phyloP scores from a whole-genome alignment of 495 filamentous ascomycete species.

The Haplographium delicatum region DNA sequence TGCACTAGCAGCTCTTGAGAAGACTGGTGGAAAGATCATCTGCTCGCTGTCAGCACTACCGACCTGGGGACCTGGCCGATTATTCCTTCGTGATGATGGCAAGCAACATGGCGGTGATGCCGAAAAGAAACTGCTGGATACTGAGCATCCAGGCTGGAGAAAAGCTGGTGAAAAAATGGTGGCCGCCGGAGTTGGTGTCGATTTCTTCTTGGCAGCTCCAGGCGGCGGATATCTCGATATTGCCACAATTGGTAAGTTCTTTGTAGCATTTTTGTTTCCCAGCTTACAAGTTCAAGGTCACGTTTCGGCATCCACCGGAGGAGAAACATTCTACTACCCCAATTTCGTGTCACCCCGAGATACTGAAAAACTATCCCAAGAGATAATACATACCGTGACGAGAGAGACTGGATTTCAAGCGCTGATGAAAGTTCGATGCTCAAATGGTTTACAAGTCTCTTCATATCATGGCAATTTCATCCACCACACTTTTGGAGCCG shows the following conservation, averaged over 20 bases:
- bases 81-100: slow-evolving; percentile 81
- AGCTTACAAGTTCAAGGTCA: slow-evolving; percentile 38
- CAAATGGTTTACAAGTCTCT: slow-evolving; percentile 90
- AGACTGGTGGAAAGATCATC: slow-evolving; percentile 88
- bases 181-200: slow-evolving; percentile 78
- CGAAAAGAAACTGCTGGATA: slow-evolving; percentile 87
- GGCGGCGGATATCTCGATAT: slow-evolving; percentile 89
- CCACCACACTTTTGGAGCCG: slow-evolving; percentile 89
- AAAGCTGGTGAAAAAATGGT: slow-evolving; percentile 85
- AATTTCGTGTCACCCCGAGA: slow-evolving; percentile 90
- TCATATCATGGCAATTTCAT: slow-evolving; percentile 94
- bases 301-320: slow-evolving; percentile 74
- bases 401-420: slow-evolving; percentile 94
- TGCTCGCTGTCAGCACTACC: slow-evolving; percentile 80
- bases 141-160: slow-evolving; percentile 79
- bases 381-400: slow-evolving; percentile 83
- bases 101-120: slow-evolving; percentile 82
- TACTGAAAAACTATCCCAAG: slow-evolving; percentile 72
- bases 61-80: slow-evolving; percentile 80
- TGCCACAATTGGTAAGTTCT: slow-evolving; percentile 79
- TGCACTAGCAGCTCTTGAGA: slow-evolving; percentile 70
- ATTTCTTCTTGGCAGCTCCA: slow-evolving; percentile 91
- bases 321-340: slow-evolving; percentile 92
- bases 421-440: slow-evolving; percentile 97
- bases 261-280: slow-evolving; percentile 6